Percentiles rank a stretch among this genome's conserved stretches.
Evolutionary conservation across 2,329 filamentous ascomycete genomes (phyloP).

Genomic region (Rhynchosporium graminicola): DNA sequence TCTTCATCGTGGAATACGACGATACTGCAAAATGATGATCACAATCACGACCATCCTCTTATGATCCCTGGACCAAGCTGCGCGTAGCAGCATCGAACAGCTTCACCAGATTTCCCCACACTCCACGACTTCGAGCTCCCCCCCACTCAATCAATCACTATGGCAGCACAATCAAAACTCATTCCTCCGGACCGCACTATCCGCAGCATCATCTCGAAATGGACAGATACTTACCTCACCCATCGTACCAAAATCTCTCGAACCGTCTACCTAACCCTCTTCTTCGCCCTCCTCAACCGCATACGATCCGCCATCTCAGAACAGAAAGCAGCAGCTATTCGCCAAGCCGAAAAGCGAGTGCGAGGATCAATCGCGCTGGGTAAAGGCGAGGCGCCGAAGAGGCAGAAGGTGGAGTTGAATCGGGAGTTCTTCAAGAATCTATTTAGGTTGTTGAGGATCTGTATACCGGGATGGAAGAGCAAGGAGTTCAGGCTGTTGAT

Average conservation of each 20-base stretch:
- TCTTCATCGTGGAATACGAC: background rate
- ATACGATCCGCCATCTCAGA: slow-evolving; percentile 89
- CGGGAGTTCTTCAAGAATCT: slow-evolving; percentile 73
- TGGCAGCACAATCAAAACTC: slow-evolving; percentile 80
- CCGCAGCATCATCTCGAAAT: slow-evolving; percentile 62
- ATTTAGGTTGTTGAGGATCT: slow-evolving; percentile 76
- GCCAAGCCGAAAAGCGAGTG: slow-evolving; percentile 60
- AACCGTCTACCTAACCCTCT: slow-evolving; percentile 78
- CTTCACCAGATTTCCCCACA: slow-evolving; percentile 30
- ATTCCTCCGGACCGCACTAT: slow-evolving; percentile 62
- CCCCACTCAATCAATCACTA: slow-evolving; percentile 41
- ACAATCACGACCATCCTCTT: background rate
- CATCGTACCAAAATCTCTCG: slow-evolving; percentile 83
- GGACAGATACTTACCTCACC: slow-evolving; percentile 72
- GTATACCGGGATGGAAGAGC: slow-evolving; percentile 86
- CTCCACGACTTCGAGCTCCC: background rate
- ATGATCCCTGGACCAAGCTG: slow-evolving; percentile 10
- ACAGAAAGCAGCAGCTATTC: slow-evolving; percentile 80
- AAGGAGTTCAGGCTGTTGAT: slow-evolving; percentile 84
- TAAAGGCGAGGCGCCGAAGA: slow-evolving; percentile 44
- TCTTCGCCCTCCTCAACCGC: slow-evolving; percentile 79
- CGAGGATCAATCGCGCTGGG: slow-evolving; percentile 52
- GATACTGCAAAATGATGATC: slow-evolving; percentile 2
- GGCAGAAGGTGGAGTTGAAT: slow-evolving; percentile 89
- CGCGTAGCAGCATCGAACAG: slow-evolving; percentile 19